Base-by-base conservation (phyloP, 2,329 filamentous ascomycete genomes). In the Arachnomyces sp. region DNA sequence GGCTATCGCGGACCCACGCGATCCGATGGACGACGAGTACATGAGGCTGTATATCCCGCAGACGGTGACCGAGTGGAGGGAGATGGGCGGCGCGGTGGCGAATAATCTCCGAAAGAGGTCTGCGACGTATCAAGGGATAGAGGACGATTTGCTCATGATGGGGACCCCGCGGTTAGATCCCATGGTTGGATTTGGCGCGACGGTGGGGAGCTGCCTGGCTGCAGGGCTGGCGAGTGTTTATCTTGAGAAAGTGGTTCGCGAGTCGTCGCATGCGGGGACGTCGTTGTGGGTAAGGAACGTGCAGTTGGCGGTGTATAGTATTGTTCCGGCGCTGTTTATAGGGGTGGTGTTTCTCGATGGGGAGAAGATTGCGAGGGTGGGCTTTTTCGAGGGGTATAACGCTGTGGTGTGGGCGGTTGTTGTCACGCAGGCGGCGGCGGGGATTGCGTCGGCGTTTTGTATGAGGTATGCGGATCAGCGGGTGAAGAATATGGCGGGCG, bases 321-420 rank as follows among this genome's bases (percentile, higher is more conserved):
- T 96, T 1, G 90, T 95, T 53, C 87, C 90, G 0, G 84, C 89
- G 1, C 71, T 95, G 0, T 79, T 96, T 42, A 73, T 94, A 38
- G 92, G 90, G 1, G 82, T 96, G 4, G 66, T 93, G 2, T 84
- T 85, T 65, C 84, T 87, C 48, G 92, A 98, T 50, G 92, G 90
- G 17, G 77, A 81, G 45, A 81, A 84, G 31, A 88, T 98, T 48
- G 74, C 81, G 17, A 78, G 82, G 60, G 79, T 85, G 46, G 92
- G 92, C 9, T 94, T 96, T 64, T 96, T 98, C 52, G 82, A 84
- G 42, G 92, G 92, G 2, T 98, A 96, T 65, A 95, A 94, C 59
- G 83, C 78, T 72, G 73, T 90, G 14, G 90, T 96, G 2, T 95
- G 89, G 88, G 72, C 79, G 4, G 84, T 88, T 3, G 84, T 96